Evolutionary conservation across 176 grass and related monocot genomes (phyloP).

Genomic region (Juncus inflexus): DNA sequence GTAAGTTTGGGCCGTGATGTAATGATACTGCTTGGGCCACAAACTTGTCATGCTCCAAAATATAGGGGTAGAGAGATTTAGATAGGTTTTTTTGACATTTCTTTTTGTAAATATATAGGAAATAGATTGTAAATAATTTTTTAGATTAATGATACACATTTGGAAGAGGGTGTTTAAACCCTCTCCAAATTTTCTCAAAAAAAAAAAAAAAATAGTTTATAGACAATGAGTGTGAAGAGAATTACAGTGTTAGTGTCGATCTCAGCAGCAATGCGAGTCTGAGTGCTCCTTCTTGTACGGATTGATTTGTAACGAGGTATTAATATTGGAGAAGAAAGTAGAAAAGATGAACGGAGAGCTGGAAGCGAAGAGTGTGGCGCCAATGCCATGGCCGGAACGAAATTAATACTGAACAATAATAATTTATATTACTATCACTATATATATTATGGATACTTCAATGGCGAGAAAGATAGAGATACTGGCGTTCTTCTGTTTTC

Average conservation of each 20-base stretch:
- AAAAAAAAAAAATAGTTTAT: too few species aligned
- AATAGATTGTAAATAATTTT: too few species aligned
- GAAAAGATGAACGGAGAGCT: constrained; percentile 43
- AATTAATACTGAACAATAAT: not conserved
- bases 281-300: constrained; percentile 5
- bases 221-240: too few species aligned
- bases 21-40: not conserved
- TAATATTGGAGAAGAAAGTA: constrained; percentile 26
- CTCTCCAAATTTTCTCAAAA: too few species aligned
- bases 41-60: too few species aligned
- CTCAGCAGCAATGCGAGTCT: constrained; percentile 66
- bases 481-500: not conserved
- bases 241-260: constrained; percentile 90
- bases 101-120: too few species aligned
- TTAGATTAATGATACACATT: too few species aligned
- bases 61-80: too few species aligned
- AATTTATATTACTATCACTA: too few species aligned
- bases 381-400: constrained; percentile 40
- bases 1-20: not conserved
- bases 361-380: constrained; percentile 41
- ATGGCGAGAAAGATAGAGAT: not conserved
- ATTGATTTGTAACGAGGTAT: constrained; percentile 18
- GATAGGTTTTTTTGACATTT: too few species aligned
- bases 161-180: too few species aligned
- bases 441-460: not conserved